A percentile compares a stretch with the other conserved stretches of the same genome.
phyloP scores from a whole-genome alignment of 148 eudicot genomes.

The Silene uniflora region DNA sequence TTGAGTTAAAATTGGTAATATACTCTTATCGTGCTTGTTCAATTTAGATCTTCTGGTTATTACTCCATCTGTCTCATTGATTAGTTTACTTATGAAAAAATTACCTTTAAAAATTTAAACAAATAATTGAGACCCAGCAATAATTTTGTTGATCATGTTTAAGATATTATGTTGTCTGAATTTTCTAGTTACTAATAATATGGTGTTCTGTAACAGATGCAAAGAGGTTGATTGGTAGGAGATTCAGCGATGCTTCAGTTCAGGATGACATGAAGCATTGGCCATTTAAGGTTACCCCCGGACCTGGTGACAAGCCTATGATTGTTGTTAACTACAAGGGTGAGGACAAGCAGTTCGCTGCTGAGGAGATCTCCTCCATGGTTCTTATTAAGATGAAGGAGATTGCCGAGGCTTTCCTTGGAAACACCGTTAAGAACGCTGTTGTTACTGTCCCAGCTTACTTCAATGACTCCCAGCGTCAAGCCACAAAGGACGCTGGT shows the following conservation, averaged over 20 bases:
- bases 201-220: conserved; percentile 14
- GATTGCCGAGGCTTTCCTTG: conserved; percentile 33
- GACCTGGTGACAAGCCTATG: conserved; percentile 31
- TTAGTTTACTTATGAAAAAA: no score
- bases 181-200: background rate
- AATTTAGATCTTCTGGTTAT: background rate
- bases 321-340: conserved; percentile 31
- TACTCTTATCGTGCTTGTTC: background rate
- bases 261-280: conserved; percentile 39
- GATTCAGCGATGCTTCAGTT: conserved; percentile 33
- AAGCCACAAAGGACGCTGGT: conserved; percentile 34
- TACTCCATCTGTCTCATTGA: no score
- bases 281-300: conserved; percentile 34
- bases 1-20: no score
- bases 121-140: no score
- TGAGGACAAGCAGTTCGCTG: conserved; percentile 33
- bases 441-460: conserved; percentile 37
- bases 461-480: conserved; percentile 38
- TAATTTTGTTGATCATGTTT: no score
- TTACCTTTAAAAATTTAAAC: no score
- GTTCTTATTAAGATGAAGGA: conserved; percentile 33
- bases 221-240: conserved; percentile 31
- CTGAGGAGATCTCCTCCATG: conserved; percentile 38
- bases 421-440: conserved; percentile 23
- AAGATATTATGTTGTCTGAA: no score